These are phyloP conservation scores for Gardenia jasminoides DNA, from an alignment of 257 asterid genomes.

Conservation along the genomic window DNA sequence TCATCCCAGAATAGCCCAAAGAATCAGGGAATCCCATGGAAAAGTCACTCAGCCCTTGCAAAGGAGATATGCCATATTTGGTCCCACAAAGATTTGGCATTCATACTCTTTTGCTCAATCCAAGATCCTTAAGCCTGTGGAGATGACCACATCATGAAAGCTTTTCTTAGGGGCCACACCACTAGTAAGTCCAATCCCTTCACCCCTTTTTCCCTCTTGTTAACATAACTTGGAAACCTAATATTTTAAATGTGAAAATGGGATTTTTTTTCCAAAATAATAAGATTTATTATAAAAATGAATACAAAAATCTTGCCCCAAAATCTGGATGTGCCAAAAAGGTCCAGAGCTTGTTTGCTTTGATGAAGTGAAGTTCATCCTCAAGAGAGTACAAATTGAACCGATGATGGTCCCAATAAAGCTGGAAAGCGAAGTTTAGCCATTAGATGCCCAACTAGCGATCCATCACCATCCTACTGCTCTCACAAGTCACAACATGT, in stretches of 20 bases:
- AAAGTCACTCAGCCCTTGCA: neutral
- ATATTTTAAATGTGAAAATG: too few relatives aligned
- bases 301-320: neutral
- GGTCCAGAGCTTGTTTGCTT: neutral
- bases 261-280: neutral
- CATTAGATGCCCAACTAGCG: neutral
- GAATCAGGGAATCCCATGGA: neutral
- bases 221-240: neutral
- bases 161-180: neutral
- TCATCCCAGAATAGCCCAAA: neutral
- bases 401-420: neutral
- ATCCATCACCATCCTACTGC: neutral
- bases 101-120: neutral
- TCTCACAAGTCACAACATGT: neutral
- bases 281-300: neutral
- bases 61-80: neutral
- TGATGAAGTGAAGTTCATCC: too few relatives aligned
- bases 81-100: neutral
- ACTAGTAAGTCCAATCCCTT: too few relatives aligned
- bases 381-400: neutral
- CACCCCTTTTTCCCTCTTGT: neutral
- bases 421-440: neutral
- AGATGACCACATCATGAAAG: neutral
- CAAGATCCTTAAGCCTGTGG: neutral
- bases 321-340: neutral